A percentile compares a stretch with the other conserved stretches of the same genome.
These are phyloP conservation scores for Alisma plantagoaquatica DNA, from an alignment of 106 monocot species.

Conservation along the genomic window DNA sequence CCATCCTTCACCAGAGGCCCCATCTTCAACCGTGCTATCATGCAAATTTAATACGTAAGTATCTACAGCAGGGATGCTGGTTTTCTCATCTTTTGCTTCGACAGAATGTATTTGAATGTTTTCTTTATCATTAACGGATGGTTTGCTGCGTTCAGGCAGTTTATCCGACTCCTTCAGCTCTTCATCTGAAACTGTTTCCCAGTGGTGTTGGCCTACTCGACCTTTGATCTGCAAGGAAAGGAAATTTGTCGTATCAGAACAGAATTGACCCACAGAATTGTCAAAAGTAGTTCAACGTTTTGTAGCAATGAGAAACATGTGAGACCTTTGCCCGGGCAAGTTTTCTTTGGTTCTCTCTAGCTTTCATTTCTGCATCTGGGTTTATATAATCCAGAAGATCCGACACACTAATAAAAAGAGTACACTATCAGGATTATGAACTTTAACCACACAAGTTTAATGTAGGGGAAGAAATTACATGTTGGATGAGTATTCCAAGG, in stretches of 20 bases:
- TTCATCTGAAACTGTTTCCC: constrained; percentile 50
- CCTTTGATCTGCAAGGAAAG: constrained; percentile 50
- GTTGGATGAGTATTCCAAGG: no score
- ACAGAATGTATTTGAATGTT: constrained; percentile 25
- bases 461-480: no score
- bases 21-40: constrained; percentile 30
- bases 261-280: neutral
- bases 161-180: constrained; percentile 34
- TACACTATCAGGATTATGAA: no score
- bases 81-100: constrained; percentile 42
- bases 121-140: constrained; percentile 41
- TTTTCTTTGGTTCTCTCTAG: constrained; percentile 79
- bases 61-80: constrained; percentile 10
- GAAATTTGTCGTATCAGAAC: neutral
- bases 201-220: constrained; percentile 38
- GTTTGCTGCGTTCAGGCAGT: neutral
- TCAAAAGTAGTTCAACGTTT: neutral
- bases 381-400: constrained; percentile 98
- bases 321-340: constrained; percentile 80
- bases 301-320: neutral
- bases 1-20: constrained; percentile 82
- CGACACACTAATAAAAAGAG: constrained; percentile 54
- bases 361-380: constrained; percentile 77
- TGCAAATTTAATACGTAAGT: constrained; percentile 10
- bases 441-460: no score